Percentiles rank a stretch among this genome's conserved stretches.
Evolutionary conservation across 176 grass and related monocot genomes (phyloP).

Genomic region (barley (Hordeum vulgare)): DNA sequence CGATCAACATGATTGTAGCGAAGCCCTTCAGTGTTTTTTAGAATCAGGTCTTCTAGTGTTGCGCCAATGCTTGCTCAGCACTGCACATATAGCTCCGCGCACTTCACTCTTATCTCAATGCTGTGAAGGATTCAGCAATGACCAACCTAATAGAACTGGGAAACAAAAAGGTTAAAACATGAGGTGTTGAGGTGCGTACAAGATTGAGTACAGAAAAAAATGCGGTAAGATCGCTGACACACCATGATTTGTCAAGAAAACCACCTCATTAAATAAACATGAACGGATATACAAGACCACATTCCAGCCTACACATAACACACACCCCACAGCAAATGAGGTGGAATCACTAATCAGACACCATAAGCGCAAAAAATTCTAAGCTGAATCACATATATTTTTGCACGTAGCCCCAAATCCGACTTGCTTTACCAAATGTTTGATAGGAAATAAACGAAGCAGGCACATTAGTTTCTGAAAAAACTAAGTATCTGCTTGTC

Average conservation of each 20-base stretch:
- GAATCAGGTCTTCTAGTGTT: background rate
- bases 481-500: background rate
- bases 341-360: background rate
- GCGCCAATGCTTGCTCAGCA: background rate
- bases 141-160: slow-evolving; percentile 9
- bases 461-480: background rate
- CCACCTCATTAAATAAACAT: background rate
- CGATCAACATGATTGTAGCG: background rate
- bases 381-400: background rate
- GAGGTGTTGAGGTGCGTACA: background rate
- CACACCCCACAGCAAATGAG: background rate
- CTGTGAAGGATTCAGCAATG: background rate
- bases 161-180: background rate
- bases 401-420: background rate
- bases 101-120: background rate
- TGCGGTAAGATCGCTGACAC: background rate
- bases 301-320: background rate
- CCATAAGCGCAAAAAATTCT: background rate
- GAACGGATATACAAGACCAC: background rate
- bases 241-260: background rate
- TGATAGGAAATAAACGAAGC: background rate
- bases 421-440: background rate
- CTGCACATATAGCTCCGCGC: background rate
- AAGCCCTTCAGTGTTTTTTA: background rate
- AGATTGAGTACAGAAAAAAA: background rate